Base-by-base conservation (phyloP, 2,329 filamentous ascomycete genomes). In the Fusarium incarnatum region DNA sequence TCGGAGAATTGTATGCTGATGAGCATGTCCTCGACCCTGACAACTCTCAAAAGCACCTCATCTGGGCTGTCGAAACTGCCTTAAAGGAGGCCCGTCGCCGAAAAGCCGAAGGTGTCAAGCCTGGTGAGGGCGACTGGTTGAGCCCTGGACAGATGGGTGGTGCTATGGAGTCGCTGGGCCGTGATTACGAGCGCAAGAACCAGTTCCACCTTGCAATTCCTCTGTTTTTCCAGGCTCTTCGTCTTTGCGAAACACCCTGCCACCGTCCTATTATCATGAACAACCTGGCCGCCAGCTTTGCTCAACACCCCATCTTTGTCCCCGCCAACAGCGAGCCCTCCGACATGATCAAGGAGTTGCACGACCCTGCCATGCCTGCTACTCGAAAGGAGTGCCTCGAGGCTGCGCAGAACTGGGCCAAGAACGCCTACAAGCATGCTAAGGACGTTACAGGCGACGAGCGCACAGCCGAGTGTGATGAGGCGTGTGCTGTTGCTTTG, bases 191-290 rank as follows among this genome's bases (percentile, higher is more conserved):
- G 76, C 85, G 87, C 50, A 89, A 88, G 73, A 88, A 90, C 46
- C 89, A 92, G 73, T 91, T 94, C 76, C 92, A 95, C 72, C 89
- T 98, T 3, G 92, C 94, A 8, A 87, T 94, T 23, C 94, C 94
- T 6, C 85, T 98, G 30, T 97, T 94, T 78, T 88, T 98, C 74
- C 94, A 97, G 76, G 93, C 94, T 8, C 84, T 97, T 34, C 86
- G 90, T 20, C 81, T 96, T 47, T 91, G 77, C 85, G 88, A 81
- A 23, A 81, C 82, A 27, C 86, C 84, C 30, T 98, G 94, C 78
- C 94, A 97, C 78, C 89, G 91, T 53, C 91, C 93, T 28, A 86
- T 94, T 16, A 84, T 98, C 77, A 97, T 95, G 92, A 94, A 94
- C 82, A 95, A 95, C 78, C 85, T 95, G 63, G 88, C 92, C 10